A percentile compares a stretch with the other conserved stretches of the same genome.
These are phyloP conservation scores for Penicillium sp. DNA, from an alignment of 2,329 filamentous ascomycete species.

Conservation along the genomic window DNA sequence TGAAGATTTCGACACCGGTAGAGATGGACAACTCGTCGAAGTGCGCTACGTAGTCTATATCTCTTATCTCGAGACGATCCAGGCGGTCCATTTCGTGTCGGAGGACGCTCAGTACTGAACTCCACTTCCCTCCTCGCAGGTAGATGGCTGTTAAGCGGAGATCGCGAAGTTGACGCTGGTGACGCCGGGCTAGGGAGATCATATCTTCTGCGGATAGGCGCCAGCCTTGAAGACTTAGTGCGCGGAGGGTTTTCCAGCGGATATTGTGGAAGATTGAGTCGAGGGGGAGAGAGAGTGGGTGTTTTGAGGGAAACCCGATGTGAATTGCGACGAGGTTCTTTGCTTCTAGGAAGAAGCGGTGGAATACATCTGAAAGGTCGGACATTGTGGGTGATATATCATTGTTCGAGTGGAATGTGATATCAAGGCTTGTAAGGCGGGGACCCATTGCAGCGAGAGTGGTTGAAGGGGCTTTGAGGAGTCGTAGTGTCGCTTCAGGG, in stretches of 20 bases:
- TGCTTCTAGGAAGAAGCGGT: conserved; percentile 61
- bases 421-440: conserved; percentile 64
- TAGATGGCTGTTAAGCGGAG: conserved; percentile 65
- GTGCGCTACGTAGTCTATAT: conserved; percentile 63
- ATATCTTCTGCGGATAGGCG: conserved; percentile 64
- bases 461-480: conserved; percentile 53
- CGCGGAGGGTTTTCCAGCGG: conserved; percentile 63
- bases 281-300: conserved; percentile 61
- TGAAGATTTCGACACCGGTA: conserved; percentile 22
- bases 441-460: conserved; percentile 57
- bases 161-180: conserved; percentile 61
- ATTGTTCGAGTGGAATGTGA: conserved; percentile 64
- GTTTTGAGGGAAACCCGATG: conserved; percentile 64
- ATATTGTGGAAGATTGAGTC: conserved; percentile 67
- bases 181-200: conserved; percentile 59
- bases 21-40: conserved; percentile 51
- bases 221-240: conserved; percentile 70
- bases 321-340: conserved; percentile 66
- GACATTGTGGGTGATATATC: conserved; percentile 63
- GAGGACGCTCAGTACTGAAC: conserved; percentile 61
- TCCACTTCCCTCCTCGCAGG: conserved; percentile 65
- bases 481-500: conserved; percentile 59
- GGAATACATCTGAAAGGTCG: conserved; percentile 62
- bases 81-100: conserved; percentile 61
- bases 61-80: conserved; percentile 65